phyloP scores from a whole-genome alignment of 2,329 filamentous ascomycete species.

The Xylariaceae sp. region DNA sequence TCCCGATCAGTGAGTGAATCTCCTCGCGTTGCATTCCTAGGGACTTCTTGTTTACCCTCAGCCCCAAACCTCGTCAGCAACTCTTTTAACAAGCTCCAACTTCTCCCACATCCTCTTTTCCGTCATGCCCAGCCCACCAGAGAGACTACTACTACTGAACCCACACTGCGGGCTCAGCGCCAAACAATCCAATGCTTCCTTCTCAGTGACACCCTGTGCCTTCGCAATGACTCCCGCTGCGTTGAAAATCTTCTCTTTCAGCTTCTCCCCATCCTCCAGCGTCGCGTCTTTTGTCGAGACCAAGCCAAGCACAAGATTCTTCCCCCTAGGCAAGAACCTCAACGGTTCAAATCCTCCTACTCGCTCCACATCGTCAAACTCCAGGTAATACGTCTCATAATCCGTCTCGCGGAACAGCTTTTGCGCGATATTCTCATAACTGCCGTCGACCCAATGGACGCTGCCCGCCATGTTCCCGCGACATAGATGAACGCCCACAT shows the following conservation, averaged over 20 bases:
- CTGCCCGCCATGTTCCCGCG: slow-evolving; percentile 44
- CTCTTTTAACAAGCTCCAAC: slow-evolving; percentile 22
- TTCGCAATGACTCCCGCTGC: slow-evolving; percentile 55
- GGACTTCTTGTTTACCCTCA: neutral
- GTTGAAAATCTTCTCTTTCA: slow-evolving; percentile 40
- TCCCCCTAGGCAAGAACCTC: slow-evolving; percentile 42
- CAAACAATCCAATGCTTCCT: slow-evolving; percentile 52
- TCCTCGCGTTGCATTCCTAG: too few species aligned
- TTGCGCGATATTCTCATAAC: slow-evolving; percentile 47
- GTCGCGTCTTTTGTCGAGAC: slow-evolving; percentile 46
- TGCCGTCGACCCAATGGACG: slow-evolving; percentile 47
- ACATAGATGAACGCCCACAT: slow-evolving; percentile 62
- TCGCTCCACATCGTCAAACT: slow-evolving; percentile 47
- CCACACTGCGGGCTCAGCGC: slow-evolving; percentile 57
- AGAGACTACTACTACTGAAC: slow-evolving; percentile 28
- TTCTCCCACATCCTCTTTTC: slow-evolving; percentile 28
- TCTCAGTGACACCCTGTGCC: slow-evolving; percentile 47
- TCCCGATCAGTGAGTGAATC: too few species aligned
- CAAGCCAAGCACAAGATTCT: slow-evolving; percentile 49
- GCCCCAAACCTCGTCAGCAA: slow-evolving; percentile 24
- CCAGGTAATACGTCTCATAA: slow-evolving; percentile 49
- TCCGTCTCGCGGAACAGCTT: slow-evolving; percentile 47
- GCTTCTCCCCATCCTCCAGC: slow-evolving; percentile 41
- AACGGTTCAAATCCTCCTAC: slow-evolving; percentile 48
- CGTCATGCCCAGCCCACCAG: slow-evolving; percentile 26